Base-by-base conservation (phyloP, 495 filamentous ascomycete species). In the Platismatia glauca region DNA sequence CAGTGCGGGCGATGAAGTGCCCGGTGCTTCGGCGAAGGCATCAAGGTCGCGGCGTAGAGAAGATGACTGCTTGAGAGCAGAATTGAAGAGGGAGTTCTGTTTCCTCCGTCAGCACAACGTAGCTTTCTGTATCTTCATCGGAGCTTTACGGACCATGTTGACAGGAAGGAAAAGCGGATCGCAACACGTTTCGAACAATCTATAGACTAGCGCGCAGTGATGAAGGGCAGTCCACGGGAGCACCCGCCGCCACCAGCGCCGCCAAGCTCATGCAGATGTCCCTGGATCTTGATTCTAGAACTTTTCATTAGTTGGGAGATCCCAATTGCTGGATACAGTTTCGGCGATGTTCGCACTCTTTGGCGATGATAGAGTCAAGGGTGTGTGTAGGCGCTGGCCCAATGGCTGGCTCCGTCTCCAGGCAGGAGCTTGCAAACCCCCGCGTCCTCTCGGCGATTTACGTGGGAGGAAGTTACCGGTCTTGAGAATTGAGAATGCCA, bases 11-110 rank as follows among this genome's bases (percentile, higher is more conserved):
- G 84, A 83, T 15, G 87, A 81, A 60, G 79, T 82, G 31, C 78
- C 70, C 15, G 83, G 81, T 15, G 83, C 80, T 65, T 86, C 81
- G 57, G 87, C 74, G 67, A 95, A 89, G 67, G 75, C 76, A 67
- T 89, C 84, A 58, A 97, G 85, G 73, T 96, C 91, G 64, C 85
- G 86, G 66, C 91, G 89, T 71, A 96, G 87, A 9, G 90, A 81
- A 61, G 89, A 91, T 53, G 87, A 89, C 78, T 97, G 93, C 76
- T 95, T 95, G 35, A 96, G 83, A 37, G 94, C 93, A 22, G 91
- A 93, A 75, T 97, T 97, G 83, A 96, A 97, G 64, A 93, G 83
- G 20, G 90, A 89, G 73, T 96, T 96, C 93, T 86, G 59, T 12
- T 15, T 9, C 22, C 0, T 9, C 7, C 55, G 29, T 58, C 37